Base-by-base conservation (phyloP, 2,329 filamentous ascomycete genomes). In the Xylaria sp. region DNA sequence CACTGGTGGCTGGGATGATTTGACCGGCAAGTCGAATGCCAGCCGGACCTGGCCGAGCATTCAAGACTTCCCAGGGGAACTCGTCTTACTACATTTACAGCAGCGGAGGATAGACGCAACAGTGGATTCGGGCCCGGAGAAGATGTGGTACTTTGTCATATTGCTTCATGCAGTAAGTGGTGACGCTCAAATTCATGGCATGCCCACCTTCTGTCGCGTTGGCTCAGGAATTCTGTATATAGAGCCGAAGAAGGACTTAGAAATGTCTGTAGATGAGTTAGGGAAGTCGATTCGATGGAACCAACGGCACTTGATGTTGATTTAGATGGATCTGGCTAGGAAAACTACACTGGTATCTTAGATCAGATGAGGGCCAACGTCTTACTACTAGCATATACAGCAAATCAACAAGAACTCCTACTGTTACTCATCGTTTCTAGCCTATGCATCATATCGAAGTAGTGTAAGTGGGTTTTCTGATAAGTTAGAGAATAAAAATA, bases 1-100 rank as follows among this genome's bases (percentile, higher is more conserved):
- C 15, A 40, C 33, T 15, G 56, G 56, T 31, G 56, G 33, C 6
- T 59, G 56, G 56, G 56, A 59, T 46, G 23, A 42, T 42, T 38
- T 42, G 56, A 44, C 33, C 28, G 31, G 1, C 26, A 59, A 31
- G 17, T 28, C 56, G n/a, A 42, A 59, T 46, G 9, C 33, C 13
- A 53, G 49, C 17, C 10, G 1, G 9, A 10, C 9, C 26, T 53
- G 49, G 49, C 28, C 28, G 15, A 53, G 49, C 17, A n/a, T 9
- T 17, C 13, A 53, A 53, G 26, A 53, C 2, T 9, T n/a, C 17
- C 49, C 15, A 33, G 28, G n/a, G 4, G 51, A 54, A 20, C 17
- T 54, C 6, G 31, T 20, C 17, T 7, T 54, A 9, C 17, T 54
- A 17, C 51, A 33, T 33, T 36, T 54, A 26, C 51, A 38, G 17